Evolutionary conservation across 306 rosid genomes (phyloP), one percentile per base, ranked within the genome.

Genomic region (Glycine soja): DNA sequence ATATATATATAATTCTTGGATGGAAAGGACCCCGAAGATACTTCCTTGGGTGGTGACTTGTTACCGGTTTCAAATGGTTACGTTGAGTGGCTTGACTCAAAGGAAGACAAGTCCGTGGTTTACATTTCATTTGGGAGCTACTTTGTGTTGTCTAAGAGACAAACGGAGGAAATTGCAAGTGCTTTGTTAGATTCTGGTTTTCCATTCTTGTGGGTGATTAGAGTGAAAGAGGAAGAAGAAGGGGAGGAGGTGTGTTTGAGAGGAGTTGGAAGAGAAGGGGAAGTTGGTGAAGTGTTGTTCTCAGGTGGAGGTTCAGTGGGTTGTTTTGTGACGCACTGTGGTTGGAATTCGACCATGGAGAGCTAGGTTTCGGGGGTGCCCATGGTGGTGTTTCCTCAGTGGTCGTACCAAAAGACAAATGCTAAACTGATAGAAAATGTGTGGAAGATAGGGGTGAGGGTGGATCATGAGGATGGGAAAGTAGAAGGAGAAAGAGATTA

Each of bases 61-160:
- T n/a, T n/a, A 70, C 72, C 58, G 3, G 4, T 8, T 2, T 65
- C 80, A 0, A 59, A 46, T 12, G 82, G 56, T 59, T 88, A 68
- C 72, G 3, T 88, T 6, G 85, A 88, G 8, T 93, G 96, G 96
- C 76, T 93, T 52, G 84, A 85, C 36, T 75, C 90, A 0, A 82
- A 86, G 73, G 52, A 87, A 1, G 63, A 77, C 38, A 34, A 11
- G 0, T 88, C 88, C 0, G 92, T 91, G 1, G 72, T 93, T 56
- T 91, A 89, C 47, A 80, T 87, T 2, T 89, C 95, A 6, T 89
- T 84, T 15, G 97, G 97, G 7, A 91, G 88, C 71, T 18, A 78
- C 2, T 5, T 38, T 10, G 76, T 10, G 78, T n/a, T 88, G 7
- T 50, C 80, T 0, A 86, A 77, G 59, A 24, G 10, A n/a, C 92